These are phyloP conservation scores for Kwoniella heveanensis DNA, from an alignment of 768 basidiomycete species.

Conservation along the genomic window DNA sequence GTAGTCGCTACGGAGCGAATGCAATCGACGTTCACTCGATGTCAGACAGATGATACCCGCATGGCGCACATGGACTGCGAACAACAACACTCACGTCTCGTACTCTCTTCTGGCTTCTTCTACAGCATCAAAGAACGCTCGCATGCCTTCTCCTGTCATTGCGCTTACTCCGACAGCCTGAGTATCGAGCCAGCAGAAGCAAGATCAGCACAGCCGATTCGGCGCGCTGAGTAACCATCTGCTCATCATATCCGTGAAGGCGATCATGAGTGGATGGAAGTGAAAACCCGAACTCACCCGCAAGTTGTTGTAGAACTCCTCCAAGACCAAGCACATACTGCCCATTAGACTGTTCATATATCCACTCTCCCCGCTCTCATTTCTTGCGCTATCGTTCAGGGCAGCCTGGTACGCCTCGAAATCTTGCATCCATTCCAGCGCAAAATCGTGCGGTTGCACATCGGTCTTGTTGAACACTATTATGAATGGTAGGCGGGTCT, in stretches of 20 bases:
- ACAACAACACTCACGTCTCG: slow-evolving; percentile 69
- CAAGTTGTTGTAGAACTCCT: slow-evolving; percentile 96
- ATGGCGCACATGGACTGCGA: too few species aligned
- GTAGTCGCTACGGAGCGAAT: slow-evolving; percentile 68
- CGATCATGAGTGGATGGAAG: neutral
- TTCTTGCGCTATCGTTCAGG: slow-evolving; percentile 69
- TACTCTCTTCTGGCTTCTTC: slow-evolving; percentile 85
- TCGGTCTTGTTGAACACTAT: slow-evolving; percentile 99
- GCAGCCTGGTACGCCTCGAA: slow-evolving; percentile 94
- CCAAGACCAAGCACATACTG: slow-evolving; percentile 95
- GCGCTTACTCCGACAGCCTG: slow-evolving; percentile 95
- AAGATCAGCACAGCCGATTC: too few species aligned
- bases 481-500: slow-evolving; percentile 95
- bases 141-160: slow-evolving; percentile 89
- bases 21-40: neutral
- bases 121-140: slow-evolving; percentile 88
- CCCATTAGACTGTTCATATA: slow-evolving; percentile 99
- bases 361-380: slow-evolving; percentile 72
- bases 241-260: too few species aligned
- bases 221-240: too few species aligned
- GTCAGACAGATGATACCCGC: too few species aligned
- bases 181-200: neutral
- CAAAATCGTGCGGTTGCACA: slow-evolving; percentile 84
- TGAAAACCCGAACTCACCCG: too few species aligned
- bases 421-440: slow-evolving; percentile 96